Evolutionary conservation across 2,329 filamentous ascomycete species (phyloP).

Genomic region (Diaporthe nobilis): DNA sequence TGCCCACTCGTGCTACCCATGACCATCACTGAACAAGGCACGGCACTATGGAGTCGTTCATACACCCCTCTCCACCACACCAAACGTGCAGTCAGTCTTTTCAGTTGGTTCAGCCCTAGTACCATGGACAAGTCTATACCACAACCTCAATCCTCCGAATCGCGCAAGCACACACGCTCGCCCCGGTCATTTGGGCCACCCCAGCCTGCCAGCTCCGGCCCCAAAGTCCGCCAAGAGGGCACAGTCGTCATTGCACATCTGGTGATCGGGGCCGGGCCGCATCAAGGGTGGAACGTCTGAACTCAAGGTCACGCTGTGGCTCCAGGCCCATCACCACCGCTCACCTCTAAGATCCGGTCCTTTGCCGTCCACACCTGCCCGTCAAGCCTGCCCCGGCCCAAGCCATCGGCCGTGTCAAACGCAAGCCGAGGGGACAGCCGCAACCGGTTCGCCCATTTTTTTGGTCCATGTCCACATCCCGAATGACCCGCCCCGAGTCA

Average conservation of each 20-base stretch:
- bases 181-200: neutral
- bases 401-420: slow-evolving; percentile 13
- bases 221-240: neutral
- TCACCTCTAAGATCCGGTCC: neutral
- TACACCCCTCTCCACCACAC: no score
- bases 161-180: neutral
- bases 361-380: neutral
- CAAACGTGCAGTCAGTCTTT: neutral
- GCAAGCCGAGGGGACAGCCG: neutral
- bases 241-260: slow-evolving; percentile 23
- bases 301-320: slow-evolving; percentile 9
- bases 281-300: slow-evolving; percentile 8
- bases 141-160: neutral
- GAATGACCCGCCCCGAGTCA: neutral
- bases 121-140: neutral
- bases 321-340: neutral
- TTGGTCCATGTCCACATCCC: neutral
- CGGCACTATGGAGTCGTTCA: neutral
- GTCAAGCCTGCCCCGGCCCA: neutral
- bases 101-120: neutral
- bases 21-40: neutral
- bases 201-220: neutral
- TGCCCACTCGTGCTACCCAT: neutral
- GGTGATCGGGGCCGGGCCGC: slow-evolving; percentile 17
- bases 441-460: neutral